phyloP scores from a whole-genome alignment of 768 basidiomycete genomes.

The Saitozyma podzolica region DNA sequence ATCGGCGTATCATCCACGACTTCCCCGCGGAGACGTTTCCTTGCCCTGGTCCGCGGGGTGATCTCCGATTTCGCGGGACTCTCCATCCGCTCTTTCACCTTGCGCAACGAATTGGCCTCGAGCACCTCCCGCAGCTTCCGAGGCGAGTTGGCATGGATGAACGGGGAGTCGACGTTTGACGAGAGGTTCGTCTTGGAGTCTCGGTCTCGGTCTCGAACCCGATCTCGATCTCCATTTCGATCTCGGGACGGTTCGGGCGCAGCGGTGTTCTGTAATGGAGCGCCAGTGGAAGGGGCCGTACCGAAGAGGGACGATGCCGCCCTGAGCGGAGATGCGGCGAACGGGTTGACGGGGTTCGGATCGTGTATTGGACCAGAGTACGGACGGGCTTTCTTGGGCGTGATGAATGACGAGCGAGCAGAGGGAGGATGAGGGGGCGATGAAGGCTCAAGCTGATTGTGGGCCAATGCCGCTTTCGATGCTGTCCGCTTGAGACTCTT shows the following conservation, averaged over 20 bases:
- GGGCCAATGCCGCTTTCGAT: conserved; percentile 19
- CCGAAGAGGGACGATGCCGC: conserved; percentile 5
- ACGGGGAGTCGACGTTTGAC: conserved; percentile 22
- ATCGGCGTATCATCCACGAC: conserved; percentile 41
- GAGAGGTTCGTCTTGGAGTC: too few species aligned
- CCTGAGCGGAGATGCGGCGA: conserved; percentile 23
- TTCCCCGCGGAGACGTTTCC: conserved; percentile 40
- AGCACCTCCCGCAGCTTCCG: conserved; percentile 38
- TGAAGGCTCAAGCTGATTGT: background rate
- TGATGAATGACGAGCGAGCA: conserved; percentile 17
- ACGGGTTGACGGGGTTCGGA: conserved; percentile 43
- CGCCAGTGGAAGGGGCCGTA: background rate
- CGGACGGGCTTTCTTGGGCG: conserved; percentile 30
- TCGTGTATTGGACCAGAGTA: conserved; percentile 40
- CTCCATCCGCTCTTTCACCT: conserved; percentile 21
- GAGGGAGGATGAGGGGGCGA: conserved; percentile 9
- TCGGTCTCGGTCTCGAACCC: too few species aligned
- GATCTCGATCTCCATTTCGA: too few species aligned
- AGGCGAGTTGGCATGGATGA: conserved; percentile 39
- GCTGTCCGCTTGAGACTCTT: conserved; percentile 31
- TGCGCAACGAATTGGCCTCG: conserved; percentile 31
- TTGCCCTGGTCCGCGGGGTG: conserved; percentile 41
- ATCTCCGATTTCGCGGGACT: conserved; percentile 10
- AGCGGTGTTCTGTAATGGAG: background rate
- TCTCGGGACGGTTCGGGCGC: background rate